Base-by-base conservation (phyloP, 2,329 filamentous ascomycete species). In the Ophiostoma sp. region DNA sequence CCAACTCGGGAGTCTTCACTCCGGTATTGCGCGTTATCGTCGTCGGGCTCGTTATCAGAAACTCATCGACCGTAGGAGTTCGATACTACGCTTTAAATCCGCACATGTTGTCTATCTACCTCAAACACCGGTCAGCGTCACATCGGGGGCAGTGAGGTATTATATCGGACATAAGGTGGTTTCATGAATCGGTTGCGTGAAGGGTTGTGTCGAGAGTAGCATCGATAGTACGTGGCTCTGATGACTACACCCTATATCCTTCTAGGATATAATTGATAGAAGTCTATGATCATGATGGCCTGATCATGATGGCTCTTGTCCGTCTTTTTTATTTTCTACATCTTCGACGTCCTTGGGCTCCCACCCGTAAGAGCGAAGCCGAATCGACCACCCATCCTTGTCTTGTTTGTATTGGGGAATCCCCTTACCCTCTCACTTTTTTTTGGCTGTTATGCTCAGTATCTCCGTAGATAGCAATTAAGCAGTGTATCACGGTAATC, bases 131-230 rank as follows among this genome's bases (percentile, higher is more conserved):
- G 57, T 7, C 57, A 62, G 57, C 27, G 57, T 62, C 57, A 62
- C 57, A 62, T 62, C 57, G 27, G 57, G 33, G 57, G 57, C 13
- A 62, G 57, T 57, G n/a, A 57, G 52, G 52, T 33, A 62, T 27
- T 27, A 62, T 31, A 27, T 35, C 57, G 57, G 57, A 62, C 57
- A 62, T 62, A 62, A 62, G 57, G 57, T 33, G 13, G 57, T 31
- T 62, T 62, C 23, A 62, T 62, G 13, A 33, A 8, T 15, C n/a
- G 52, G 27, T 17, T n/a, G 44, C 15, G 39, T 41, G 10, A 31
- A 31, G 27, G 39, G 10, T 39, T 39, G 41, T n/a, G 44, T 48
- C 17, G 44, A 48, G 44, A n/a, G 44, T 48, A n/a, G 44, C 7
- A n/a, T 48, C 44, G 44, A 48, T 15, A 7, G 44, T 48, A n/a